Evolutionary conservation across 2,329 filamentous ascomycete species (phyloP).

Genomic region (Thyridium curvatum): DNA sequence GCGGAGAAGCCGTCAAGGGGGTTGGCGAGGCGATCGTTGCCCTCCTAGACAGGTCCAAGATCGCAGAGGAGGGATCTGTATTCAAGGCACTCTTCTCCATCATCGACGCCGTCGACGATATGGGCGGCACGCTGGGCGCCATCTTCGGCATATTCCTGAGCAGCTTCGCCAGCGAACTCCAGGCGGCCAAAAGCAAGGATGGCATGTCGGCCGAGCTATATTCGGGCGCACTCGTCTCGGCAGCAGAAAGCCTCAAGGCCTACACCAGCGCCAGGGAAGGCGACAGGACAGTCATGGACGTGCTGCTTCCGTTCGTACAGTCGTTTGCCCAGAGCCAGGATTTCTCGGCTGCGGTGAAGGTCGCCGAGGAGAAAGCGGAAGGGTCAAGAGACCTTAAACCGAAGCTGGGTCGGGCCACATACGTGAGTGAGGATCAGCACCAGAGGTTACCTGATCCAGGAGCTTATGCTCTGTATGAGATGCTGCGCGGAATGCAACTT

Average conservation of each 20-base stretch:
- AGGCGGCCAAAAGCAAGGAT: slow-evolving; percentile 8
- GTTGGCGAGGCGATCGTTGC: slow-evolving; percentile 7
- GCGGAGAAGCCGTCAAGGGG: slow-evolving; percentile 21
- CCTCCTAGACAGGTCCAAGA: neutral
- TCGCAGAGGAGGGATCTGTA: too few species aligned
- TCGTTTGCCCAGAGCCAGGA: slow-evolving; percentile 18
- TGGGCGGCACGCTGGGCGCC: slow-evolving; percentile 55
- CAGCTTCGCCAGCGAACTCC: slow-evolving; percentile 61
- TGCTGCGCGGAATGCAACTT: too few species aligned
- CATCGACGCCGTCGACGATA: slow-evolving; percentile 23
- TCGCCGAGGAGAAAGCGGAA: too few species aligned
- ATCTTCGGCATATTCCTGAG: slow-evolving; percentile 79
- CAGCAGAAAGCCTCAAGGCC: slow-evolving; percentile 61
- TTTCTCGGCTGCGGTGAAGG: too few species aligned
- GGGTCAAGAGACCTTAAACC: too few species aligned
- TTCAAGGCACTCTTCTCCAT: too few species aligned
- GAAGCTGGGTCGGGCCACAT: too few species aligned
- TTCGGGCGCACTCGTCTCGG: slow-evolving; percentile 62
- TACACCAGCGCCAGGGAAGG: slow-evolving; percentile 87
- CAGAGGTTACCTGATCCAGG: too few species aligned
- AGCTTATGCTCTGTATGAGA: too few species aligned
- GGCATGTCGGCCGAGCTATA: slow-evolving; percentile 35
- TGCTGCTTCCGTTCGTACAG: slow-evolving; percentile 79
- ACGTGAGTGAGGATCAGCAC: too few species aligned
- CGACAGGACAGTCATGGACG: slow-evolving; percentile 84